Evolutionary conservation across 2,329 filamentous ascomycete species (phyloP).

Genomic region (Colletotrichum siamense): DNA sequence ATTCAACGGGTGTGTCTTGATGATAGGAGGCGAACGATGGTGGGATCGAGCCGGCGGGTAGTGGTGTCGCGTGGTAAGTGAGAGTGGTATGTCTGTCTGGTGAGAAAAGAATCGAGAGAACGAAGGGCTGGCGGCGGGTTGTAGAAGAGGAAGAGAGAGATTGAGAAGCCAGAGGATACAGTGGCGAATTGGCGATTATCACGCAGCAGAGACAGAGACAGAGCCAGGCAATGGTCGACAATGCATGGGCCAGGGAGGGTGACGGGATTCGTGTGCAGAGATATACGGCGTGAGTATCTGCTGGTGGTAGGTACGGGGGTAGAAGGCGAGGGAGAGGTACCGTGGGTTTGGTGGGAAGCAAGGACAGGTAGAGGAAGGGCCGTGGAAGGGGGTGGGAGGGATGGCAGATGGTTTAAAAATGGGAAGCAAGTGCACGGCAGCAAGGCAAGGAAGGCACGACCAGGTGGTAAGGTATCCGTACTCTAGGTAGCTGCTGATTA

Average conservation of each 20-base stretch:
- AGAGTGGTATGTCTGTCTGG: neutral
- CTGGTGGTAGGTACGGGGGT: neutral
- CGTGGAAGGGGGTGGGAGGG: neutral
- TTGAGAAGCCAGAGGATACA: neutral
- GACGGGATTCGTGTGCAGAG: neutral
- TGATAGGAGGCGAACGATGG: neutral
- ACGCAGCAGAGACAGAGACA: slow-evolving; percentile 6
- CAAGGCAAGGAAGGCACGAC: too few species aligned
- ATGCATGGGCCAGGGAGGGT: slow-evolving; percentile 10
- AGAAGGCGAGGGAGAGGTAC: neutral
- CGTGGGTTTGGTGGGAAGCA: neutral
- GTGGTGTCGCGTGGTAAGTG: neutral
- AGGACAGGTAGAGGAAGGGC: neutral
- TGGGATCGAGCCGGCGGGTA: neutral
- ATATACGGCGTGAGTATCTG: neutral
- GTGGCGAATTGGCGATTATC: slow-evolving; percentile 11
- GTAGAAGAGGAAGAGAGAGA: neutral
- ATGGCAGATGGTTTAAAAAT: slow-evolving; percentile 14
- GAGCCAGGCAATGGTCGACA: slow-evolving; percentile 12
- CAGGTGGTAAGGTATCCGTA: neutral
- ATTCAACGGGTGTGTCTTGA: slow-evolving; percentile 1
- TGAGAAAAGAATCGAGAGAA: neutral
- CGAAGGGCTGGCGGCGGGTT: neutral
- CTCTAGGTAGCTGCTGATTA: neutral
- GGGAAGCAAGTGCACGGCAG: too few species aligned